phyloP scores from a whole-genome alignment of 768 basidiomycete species.

The Sarcodon aspratus region DNA sequence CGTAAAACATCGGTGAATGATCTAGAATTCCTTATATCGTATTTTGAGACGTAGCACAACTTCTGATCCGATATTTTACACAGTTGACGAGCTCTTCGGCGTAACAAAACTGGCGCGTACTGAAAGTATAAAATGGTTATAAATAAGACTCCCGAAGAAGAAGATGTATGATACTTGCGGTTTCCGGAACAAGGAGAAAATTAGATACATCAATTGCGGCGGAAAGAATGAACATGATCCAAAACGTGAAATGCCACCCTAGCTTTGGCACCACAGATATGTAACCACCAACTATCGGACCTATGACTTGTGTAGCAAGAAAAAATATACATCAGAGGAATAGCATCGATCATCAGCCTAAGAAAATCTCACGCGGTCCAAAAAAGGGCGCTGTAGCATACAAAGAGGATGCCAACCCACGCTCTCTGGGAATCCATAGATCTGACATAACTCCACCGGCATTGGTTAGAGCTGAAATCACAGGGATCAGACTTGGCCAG shows the following conservation, averaged over 20 bases:
- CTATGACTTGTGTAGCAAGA: conserved; percentile 25
- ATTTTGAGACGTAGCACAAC: conserved; percentile 35
- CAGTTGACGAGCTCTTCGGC: conserved; percentile 35
- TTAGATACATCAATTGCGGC: conserved; percentile 31
- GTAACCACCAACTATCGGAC: conserved; percentile 60
- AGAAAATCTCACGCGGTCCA: conserved; percentile 31
- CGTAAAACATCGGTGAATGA: conserved; percentile 31
- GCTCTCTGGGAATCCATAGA: conserved; percentile 47
- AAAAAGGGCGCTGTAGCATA: conserved; percentile 50
- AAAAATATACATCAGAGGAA: neutral
- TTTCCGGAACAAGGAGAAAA: conserved; percentile 43
- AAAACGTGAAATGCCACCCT: conserved; percentile 56
- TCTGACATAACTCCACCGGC: conserved; percentile 47
- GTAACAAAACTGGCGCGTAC: conserved; percentile 54
- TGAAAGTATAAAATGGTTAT: conserved; percentile 8
- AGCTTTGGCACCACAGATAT: conserved; percentile 30
- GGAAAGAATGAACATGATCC: conserved; percentile 50
- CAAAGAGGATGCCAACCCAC: conserved; percentile 45
- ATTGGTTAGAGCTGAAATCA: conserved; percentile 40
- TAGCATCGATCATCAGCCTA: neutral
- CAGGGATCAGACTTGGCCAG: neutral
- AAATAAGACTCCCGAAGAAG: neutral
- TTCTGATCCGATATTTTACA: conserved; percentile 26
- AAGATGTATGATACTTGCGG: conserved; percentile 24
- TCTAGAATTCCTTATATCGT: conserved; percentile 33